Evolutionary conservation across 1,284 basidiomycete genomes (phyloP).

Genomic region (Pseudozyma sp.): DNA sequence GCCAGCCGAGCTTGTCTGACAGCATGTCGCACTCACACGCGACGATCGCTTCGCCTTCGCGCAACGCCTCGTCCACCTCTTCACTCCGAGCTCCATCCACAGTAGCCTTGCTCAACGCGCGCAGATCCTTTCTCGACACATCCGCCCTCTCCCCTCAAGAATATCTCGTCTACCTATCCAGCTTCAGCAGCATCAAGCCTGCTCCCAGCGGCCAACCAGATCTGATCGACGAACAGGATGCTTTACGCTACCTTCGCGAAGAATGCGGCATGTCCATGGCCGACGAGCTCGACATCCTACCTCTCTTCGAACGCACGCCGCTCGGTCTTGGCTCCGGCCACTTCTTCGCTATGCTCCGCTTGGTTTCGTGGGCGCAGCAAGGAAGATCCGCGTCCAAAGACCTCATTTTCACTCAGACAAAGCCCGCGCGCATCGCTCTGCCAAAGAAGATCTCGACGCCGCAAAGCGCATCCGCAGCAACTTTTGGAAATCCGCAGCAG

Average conservation of each 20-base stretch:
- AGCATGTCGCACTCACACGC: conserved; percentile 28
- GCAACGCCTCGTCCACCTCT: conserved; percentile 29
- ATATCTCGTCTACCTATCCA: conserved; percentile 57
- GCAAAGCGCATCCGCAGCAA: conserved; percentile 38
- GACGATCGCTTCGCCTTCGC: conserved; percentile 23
- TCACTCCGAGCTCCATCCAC: conserved; percentile 28
- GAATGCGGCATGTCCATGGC: conserved; percentile 61
- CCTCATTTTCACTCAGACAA: conserved; percentile 64
- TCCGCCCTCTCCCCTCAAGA: conserved; percentile 67
- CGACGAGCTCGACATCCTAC: conserved; percentile 66
- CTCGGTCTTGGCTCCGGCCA: conserved; percentile 62
- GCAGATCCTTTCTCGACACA: conserved; percentile 55
- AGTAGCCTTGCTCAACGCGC: conserved; percentile 21
- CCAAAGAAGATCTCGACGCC: conserved; percentile 33
- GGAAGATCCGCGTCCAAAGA: conserved; percentile 48
- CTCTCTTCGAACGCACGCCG: conserved; percentile 65
- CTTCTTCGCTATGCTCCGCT: conserved; percentile 65
- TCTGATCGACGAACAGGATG: conserved; percentile 64
- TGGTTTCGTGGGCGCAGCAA: conserved; percentile 65
- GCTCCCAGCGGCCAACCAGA: conserved; percentile 61
- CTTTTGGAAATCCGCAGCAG: conserved; percentile 35
- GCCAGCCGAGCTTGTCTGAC: conserved; percentile 8
- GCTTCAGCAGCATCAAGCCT: conserved; percentile 59
- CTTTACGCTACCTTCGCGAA: conserved; percentile 61
- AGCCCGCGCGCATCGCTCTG: conserved; percentile 43